Evolutionary conservation across 2,329 filamentous ascomycete species (phyloP), one percentile per base, ranked within the genome.

Genomic region (Pseudocercospora macadamiae): DNA sequence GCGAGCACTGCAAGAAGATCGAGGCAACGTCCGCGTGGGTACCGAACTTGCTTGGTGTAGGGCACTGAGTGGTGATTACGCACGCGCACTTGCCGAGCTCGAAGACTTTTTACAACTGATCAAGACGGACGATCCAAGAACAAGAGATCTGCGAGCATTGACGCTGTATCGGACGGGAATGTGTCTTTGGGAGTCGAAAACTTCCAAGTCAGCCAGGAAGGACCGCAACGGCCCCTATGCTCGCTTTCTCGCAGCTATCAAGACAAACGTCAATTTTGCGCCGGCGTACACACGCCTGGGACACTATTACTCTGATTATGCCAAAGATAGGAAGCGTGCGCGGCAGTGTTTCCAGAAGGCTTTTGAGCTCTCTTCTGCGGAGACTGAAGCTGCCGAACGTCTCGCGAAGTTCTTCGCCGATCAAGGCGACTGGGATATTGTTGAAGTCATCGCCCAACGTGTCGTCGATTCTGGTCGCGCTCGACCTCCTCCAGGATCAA

Each of bases 281-380:
- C 90, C 95, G 0, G 88, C 93, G 2, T 99, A 97, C 73, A 96
- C 93, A 0, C 92, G 87, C 64, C 83, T 99, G 3, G 95, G 95
- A 14, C 80, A 93, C 6, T 99, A 89, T 77, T 99, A 97, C 71
- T 86, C 88, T 4, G 93, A 97, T 70, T 97, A 97, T 71, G 89
- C 86, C 55, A 91, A 88, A 65, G 95, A 97, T 74, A 91, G 87
- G 74, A 89, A 88, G 69, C 83, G 96, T 70, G 91, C 93, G 7
- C 84, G 90, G n/a, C 88, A 90, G 63, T 97, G 93, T 72, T 97
- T 97, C 69, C 91, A 97, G 68, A 97, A 97, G 73, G 95, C 95
- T 0, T 90, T 99, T 51, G 95, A 99, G 73, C 79, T 99, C 2
- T 99, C 95, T 0, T 79, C 91, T 0, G 88, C 90, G 0, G 95